phyloP scores from a whole-genome alignment of 2,329 filamentous ascomycete genomes.

The Colletotrichum tropicale region DNA sequence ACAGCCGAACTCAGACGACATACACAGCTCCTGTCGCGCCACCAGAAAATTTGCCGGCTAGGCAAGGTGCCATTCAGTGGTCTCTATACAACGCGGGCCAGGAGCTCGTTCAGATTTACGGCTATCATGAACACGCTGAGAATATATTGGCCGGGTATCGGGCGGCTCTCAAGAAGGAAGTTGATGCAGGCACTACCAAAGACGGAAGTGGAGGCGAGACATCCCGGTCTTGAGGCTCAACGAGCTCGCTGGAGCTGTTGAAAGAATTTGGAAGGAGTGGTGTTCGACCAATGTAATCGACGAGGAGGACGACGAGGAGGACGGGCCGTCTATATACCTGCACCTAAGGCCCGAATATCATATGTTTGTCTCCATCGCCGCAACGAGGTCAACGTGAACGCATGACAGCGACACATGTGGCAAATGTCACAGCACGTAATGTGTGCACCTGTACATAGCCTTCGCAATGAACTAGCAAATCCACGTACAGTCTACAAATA shows the following conservation, averaged over 20 bases:
- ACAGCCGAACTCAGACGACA: background rate
- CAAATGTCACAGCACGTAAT: background rate
- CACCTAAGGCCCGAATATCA: background rate
- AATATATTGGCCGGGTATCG: slow-evolving; percentile 22
- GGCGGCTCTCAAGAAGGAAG: slow-evolving; percentile 26
- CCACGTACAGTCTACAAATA: background rate
- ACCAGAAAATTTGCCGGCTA: background rate
- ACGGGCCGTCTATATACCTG: background rate
- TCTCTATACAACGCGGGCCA: slow-evolving; percentile 24
- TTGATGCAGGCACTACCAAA: background rate
- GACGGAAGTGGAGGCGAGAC: background rate
- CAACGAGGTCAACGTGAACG: background rate
- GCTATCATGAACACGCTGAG: slow-evolving; percentile 25
- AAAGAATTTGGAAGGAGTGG: background rate
- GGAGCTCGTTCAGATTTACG: slow-evolving; percentile 22
- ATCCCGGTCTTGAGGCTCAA: background rate
- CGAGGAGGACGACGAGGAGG: background rate
- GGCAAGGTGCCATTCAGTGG: slow-evolving; percentile 10
- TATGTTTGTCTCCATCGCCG: background rate
- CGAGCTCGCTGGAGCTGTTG: background rate
- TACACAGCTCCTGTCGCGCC: background rate
- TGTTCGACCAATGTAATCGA: background rate
- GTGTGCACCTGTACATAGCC: background rate
- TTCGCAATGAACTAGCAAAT: background rate
- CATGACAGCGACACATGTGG: background rate